Base-by-base conservation (phyloP, 805 yeast species). In the Maudiozyma bulderi region DNA sequence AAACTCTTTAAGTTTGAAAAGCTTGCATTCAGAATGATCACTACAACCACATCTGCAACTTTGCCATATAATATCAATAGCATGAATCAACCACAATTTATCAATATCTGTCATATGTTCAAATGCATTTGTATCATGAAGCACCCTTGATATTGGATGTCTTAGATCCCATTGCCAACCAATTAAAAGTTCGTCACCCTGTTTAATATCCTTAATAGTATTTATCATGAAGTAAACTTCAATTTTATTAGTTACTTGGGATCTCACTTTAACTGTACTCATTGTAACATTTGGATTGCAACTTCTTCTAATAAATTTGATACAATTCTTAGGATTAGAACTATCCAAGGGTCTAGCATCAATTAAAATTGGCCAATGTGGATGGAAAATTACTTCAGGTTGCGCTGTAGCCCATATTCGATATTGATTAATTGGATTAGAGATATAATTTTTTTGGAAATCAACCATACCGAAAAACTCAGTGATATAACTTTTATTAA, bases 121-220 rank as follows among this genome's bases (percentile, higher is more conserved):
- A 60, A 82, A 78, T 35, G 67, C 59, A 58, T 66, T 54, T 31
- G 68, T 63, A n/a, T 75, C 69, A 29, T 69, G 64, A 29, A 76
- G 70, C 48, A 84, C 66, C 54, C 74, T 73, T 47, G 71, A 68
- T 38, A 88, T 84, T 2, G 97, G 95, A 61, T 89, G 96, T 14
- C 69, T 54, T 3, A 66, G 61, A 60, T 89, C 95, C 95, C 96
- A 91, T 51, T 83, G 86, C 98, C 98, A 91, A 1, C 81, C 78
- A 8, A 88, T 65, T 0, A 90, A 75, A 20, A 91, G 66, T 60
- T 90, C 97, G 39, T 81, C 77, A n/a, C 80, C 88, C 8, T 73
- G 65, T 46, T 72, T 70, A 30, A 90, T 76, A 2, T 77, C 77
- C 44, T 71, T 74, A 1, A 73, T 64, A 0, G 96, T 77, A 31